Percentiles rank a stretch among this genome's conserved stretches.
Conservation (phyloP, 2,329 filamentous ascomycete genomes). For the Arthroderma uncinatum region DNA sequence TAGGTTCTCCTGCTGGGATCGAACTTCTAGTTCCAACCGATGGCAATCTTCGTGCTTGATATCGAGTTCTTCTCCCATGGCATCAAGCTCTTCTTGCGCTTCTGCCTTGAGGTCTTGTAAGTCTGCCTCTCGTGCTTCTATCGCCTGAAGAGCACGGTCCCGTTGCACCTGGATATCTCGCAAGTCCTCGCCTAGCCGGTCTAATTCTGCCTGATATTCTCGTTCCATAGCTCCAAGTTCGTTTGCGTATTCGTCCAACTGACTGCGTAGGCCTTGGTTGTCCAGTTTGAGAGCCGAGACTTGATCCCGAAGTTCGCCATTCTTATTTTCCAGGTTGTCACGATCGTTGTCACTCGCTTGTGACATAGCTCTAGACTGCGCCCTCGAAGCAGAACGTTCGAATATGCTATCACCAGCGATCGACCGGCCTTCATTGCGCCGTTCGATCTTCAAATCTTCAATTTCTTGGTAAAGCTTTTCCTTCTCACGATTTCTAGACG, state of each 20-base stretch:
- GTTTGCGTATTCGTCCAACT: constrained; percentile 66
- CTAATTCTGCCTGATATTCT: constrained; percentile 68
- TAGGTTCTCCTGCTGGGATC: constrained; percentile 74
- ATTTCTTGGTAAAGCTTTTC: constrained; percentile 94
- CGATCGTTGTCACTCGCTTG: constrained; percentile 64
- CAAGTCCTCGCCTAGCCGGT: constrained; percentile 67
- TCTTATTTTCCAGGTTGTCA: constrained; percentile 74
- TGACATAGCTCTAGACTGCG: constrained; percentile 63
- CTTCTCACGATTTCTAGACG: constrained; percentile 88
- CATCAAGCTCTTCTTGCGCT: constrained; percentile 49
- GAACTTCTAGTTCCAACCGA: constrained; percentile 58
- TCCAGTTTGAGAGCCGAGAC: constrained; percentile 76
- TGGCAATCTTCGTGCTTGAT: constrained; percentile 60
- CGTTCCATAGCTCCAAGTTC: constrained; percentile 67
- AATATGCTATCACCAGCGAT: constrained; percentile 76
- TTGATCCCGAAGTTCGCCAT: constrained; percentile 74
- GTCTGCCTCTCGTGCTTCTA: constrained; percentile 50
- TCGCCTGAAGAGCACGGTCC: constrained; percentile 68
- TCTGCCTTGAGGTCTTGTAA: constrained; percentile 44
- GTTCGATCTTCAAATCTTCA: constrained; percentile 85
- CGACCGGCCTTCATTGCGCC: constrained; percentile 53
- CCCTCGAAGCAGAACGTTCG: constrained; percentile 83
- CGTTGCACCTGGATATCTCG: constrained; percentile 70
- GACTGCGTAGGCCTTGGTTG: constrained; percentile 76
- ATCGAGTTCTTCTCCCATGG: constrained; percentile 54